These are phyloP conservation scores for Microbotryum saponariae DNA, from an alignment of 1,284 basidiomycete genomes.

Conservation along the genomic window DNA sequence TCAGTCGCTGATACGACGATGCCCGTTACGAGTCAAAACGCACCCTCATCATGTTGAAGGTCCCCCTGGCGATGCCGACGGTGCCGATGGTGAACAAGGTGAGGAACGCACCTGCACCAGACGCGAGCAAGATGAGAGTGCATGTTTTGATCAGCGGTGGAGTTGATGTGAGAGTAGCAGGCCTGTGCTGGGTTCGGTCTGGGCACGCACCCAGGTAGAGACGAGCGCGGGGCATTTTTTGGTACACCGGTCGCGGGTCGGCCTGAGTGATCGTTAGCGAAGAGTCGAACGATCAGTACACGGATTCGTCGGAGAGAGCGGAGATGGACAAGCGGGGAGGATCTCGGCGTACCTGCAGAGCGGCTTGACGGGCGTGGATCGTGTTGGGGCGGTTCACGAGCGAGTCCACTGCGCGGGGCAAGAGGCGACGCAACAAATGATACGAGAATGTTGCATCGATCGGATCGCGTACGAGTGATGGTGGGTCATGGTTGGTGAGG, in stretches of 20 bases:
- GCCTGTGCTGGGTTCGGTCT: background rate
- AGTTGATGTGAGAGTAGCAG: background rate
- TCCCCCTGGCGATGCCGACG: conserved; percentile 33
- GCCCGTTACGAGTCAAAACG: background rate
- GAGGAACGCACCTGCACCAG: conserved; percentile 29
- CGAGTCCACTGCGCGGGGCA: too few relatives aligned
- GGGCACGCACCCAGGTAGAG: conserved; percentile 35
- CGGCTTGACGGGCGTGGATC: too few relatives aligned
- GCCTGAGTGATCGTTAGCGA: conserved; percentile 8
- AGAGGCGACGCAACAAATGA: too few relatives aligned
- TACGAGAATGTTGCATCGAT: too few relatives aligned
- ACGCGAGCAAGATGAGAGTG: background rate
- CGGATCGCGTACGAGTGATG: too few relatives aligned
- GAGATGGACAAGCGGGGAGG: too few relatives aligned
- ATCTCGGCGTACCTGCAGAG: too few relatives aligned
- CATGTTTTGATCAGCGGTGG: background rate
- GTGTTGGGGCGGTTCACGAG: too few relatives aligned
- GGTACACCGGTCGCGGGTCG: conserved; percentile 33
- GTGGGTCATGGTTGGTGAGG: too few relatives aligned
- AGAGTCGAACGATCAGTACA: too few relatives aligned
- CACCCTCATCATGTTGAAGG: conserved; percentile 29
- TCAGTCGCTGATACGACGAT: too few relatives aligned
- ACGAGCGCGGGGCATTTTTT: conserved; percentile 34
- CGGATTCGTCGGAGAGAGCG: too few relatives aligned
- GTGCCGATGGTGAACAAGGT: conserved; percentile 32